Base-by-base conservation (phyloP, 192 early-diverging fungal species). In the Geosiphon pyriformis region DNA sequence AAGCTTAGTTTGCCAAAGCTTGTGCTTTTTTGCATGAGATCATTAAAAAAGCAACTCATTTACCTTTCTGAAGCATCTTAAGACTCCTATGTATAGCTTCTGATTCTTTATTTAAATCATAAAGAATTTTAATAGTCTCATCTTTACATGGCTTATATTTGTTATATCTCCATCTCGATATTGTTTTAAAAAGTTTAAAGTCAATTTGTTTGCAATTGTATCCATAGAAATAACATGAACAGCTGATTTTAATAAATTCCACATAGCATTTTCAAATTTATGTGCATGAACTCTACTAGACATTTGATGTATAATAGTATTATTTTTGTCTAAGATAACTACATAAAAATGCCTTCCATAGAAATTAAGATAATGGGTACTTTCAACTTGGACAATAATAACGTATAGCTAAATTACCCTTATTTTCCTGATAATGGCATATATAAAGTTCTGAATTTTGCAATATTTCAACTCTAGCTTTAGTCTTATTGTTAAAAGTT, bases 1-100 rank as follows among this genome's bases (percentile, higher is more conserved):
- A 61, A 26, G 42, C 42, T 48, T 61, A 10, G 17, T 27, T 48
- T 12, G 60, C 60, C 27, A 61, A 4, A 25, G 60, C 46, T 47
- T 23, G 6, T 27, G 60, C 60, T 49, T 61, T 61, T 61, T 61
- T 61, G 11, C 60, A 61, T 46, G 60, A 12, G 23, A 23, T 48
- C 1, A 61, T 48, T 48, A 25, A 27, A 61, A 61, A 61, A 1
- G 2, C 42, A 61, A 61, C 42, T 1, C 42, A 10, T 10, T 61
- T 61, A 47, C 60, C 60, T 48, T 61, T 25, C 27, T 47, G 0
- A 25, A 61, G 60, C 60, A 61, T 61, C 60, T 48, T 47, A 61
- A 61, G 60, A 48, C 60, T 46, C 27, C 15, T 61, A 48, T 11
- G 18, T 47, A 61, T 61, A 49, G 60, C 60, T 18, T 61, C 60